Base-by-base conservation (phyloP, 2,329 filamentous ascomycete genomes). In the Talaromyces islandicus region DNA sequence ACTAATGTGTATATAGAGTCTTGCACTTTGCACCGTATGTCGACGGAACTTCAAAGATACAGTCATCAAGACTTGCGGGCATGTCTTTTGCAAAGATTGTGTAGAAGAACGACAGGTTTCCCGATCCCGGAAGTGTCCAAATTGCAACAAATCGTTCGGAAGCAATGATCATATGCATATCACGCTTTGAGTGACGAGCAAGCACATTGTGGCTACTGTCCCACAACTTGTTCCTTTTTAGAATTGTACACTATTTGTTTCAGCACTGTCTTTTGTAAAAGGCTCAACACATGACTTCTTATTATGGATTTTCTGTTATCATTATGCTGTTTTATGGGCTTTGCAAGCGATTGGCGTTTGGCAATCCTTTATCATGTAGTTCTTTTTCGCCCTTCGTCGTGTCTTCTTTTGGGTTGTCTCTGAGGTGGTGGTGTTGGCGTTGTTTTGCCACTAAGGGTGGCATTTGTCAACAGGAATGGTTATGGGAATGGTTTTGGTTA, bases 1-100 rank as follows among this genome's bases (percentile, higher is more conserved):
- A 46, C 61, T 58, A 56, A 58, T 29, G 14, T 35, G 19, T 32
- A 29, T 51, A 1, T 68, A 91, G 88, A 82, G 83, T 69, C 83
- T 94, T 75, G 88, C 90, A 32, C 85, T 96, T 56, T 99, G 94
- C 79, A 91, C 91, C 11, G 90, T 97, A 56, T 99, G 95, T 78
- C 90, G 91, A 67, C 88, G 86, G 69, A 91, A 93, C 66, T 92
- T 97, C 79, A 97, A 97, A 76, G 91, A 97, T 71, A 96, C 92
- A 0, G 89, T 88, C 10, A 84, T 99, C 73, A 95, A 94, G 77
- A 92, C 90, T 0, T 99, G 94, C 73, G 94, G 94, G 1, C 94
- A 99, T 74, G 85, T 96, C 54, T 96, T 97, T 75, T 99, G 94
- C 82, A 88, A 88, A 70, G 83, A 87, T 54, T 99, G 94, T 72